These are phyloP conservation scores for Globisporangium recalcitrans DNA, from an alignment of 352 stramenopile species.

Conservation along the genomic window DNA sequence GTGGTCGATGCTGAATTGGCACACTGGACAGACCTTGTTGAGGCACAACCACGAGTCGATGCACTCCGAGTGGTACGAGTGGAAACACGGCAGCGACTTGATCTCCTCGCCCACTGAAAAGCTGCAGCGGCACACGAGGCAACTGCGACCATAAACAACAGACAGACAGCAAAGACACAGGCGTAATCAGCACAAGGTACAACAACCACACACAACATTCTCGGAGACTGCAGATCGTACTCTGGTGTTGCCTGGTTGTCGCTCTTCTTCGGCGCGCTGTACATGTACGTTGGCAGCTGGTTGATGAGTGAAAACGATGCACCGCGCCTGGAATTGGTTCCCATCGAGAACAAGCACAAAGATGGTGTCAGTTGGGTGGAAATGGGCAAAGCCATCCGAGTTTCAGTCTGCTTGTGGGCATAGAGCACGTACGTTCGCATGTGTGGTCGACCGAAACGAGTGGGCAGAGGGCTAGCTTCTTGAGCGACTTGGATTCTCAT, in stretches of 20 bases:
- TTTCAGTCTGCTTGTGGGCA: neutral
- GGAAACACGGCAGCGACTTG: conserved; percentile 91
- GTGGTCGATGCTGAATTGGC: conserved; percentile 79
- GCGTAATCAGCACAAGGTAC: neutral
- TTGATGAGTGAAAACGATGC: conserved; percentile 62
- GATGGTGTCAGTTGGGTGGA: neutral
- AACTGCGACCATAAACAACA: conserved; percentile 39
- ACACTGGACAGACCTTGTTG: conserved; percentile 90
- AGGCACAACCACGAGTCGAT: conserved; percentile 91
- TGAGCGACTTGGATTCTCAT: conserved; percentile 35
- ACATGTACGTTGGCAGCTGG: conserved; percentile 79
- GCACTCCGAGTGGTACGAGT: conserved; percentile 92
- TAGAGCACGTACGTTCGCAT: conserved; percentile 23
- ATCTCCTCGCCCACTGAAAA: conserved; percentile 89
- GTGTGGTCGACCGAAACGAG: conserved; percentile 23
- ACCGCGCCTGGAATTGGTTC: too few relatives aligned
- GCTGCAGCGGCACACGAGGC: conserved; percentile 89
- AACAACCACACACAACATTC: neutral
- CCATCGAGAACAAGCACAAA: neutral
- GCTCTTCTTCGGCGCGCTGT: conserved; percentile 43
- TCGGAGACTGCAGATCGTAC: conserved; percentile 24
- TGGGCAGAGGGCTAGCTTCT: conserved; percentile 21
- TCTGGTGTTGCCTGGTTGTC: conserved; percentile 43
- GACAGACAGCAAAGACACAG: neutral
- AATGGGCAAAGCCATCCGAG: neutral